These are phyloP conservation scores for Globisporangium mamillatum DNA, from an alignment of 352 stramenopile genomes.

Conservation along the genomic window DNA sequence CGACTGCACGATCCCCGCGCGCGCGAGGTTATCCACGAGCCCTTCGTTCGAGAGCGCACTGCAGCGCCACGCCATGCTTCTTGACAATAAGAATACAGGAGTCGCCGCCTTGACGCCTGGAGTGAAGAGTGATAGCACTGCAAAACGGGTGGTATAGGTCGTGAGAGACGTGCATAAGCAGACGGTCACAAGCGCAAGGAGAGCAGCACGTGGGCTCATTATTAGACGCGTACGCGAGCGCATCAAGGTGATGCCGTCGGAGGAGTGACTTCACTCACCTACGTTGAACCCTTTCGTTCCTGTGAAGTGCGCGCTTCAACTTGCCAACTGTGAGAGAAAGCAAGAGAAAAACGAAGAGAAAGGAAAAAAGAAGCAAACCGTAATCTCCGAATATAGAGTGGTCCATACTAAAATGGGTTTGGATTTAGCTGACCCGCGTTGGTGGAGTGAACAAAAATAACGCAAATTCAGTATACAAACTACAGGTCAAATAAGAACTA, in stretches of 20 bases:
- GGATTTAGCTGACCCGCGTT: no score
- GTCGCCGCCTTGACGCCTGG: not conserved
- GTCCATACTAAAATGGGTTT: no score
- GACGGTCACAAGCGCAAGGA: not conserved
- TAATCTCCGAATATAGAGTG: no score
- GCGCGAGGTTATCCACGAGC: slow-evolving; percentile 71
- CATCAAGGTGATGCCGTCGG: not conserved
- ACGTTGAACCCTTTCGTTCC: not conserved
- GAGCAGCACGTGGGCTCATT: not conserved
- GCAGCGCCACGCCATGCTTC: slow-evolving; percentile 67
- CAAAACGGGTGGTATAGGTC: not conserved
- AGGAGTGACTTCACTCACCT: not conserved
- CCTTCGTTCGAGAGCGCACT: slow-evolving; percentile 61
- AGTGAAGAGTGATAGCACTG: not conserved
- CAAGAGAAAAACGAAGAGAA: no score
- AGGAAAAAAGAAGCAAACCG: no score
- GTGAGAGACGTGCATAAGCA: not conserved
- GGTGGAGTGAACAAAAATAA: no score
- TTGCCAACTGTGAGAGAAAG: not conserved
- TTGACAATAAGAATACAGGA: not conserved
- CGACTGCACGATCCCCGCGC: slow-evolving; percentile 66
- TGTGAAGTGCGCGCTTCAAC: not conserved
- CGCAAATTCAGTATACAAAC: no score
- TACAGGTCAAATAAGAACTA: no score
- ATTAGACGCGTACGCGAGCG: not conserved